Evolutionary conservation across 257 asterid species (phyloP).

Genomic region (Cordia subcordata): DNA sequence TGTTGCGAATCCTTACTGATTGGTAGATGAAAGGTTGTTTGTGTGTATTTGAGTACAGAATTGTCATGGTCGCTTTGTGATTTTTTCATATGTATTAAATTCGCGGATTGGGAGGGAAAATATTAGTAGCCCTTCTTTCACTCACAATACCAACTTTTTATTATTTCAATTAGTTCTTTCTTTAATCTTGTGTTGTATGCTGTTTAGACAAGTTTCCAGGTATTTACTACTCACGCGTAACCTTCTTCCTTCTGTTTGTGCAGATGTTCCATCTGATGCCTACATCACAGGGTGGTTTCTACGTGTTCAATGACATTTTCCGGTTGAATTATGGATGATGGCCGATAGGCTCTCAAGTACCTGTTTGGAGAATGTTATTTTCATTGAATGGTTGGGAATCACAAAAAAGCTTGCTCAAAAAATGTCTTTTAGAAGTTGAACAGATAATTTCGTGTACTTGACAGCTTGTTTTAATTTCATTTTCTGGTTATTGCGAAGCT

Average conservation of each 20-base stretch:
- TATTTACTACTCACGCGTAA: neutral
- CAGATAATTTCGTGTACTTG: neutral
- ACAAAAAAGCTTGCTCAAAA: neutral
- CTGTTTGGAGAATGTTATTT: slow-evolving; percentile 1
- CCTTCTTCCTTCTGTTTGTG: slow-evolving; percentile 7
- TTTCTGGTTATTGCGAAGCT: slow-evolving; percentile 1
- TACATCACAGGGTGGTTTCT: slow-evolving; percentile 79
- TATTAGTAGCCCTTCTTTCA: neutral
- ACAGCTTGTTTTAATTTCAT: neutral
- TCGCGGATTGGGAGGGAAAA: neutral
- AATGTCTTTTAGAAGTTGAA: slow-evolving; percentile 4
- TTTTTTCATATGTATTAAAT: too few relatives aligned
- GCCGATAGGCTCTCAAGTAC: slow-evolving; percentile 3
- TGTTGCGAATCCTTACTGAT: too few relatives aligned
- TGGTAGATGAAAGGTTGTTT: too few relatives aligned
- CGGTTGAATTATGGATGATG: slow-evolving; percentile 81
- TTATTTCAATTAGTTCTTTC: too few relatives aligned
- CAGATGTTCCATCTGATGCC: slow-evolving; percentile 97
- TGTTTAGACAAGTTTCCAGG: neutral
- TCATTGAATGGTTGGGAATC: slow-evolving; percentile 11
- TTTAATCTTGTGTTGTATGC: too few relatives aligned
- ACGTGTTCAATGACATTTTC: slow-evolving; percentile 82
- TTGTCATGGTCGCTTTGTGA: too few relatives aligned
- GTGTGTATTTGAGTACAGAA: too few relatives aligned
- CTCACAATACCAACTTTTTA: too few relatives aligned